Base-by-base conservation (phyloP, 305 asterid genomes). In the Fraxinus baroniana region DNA sequence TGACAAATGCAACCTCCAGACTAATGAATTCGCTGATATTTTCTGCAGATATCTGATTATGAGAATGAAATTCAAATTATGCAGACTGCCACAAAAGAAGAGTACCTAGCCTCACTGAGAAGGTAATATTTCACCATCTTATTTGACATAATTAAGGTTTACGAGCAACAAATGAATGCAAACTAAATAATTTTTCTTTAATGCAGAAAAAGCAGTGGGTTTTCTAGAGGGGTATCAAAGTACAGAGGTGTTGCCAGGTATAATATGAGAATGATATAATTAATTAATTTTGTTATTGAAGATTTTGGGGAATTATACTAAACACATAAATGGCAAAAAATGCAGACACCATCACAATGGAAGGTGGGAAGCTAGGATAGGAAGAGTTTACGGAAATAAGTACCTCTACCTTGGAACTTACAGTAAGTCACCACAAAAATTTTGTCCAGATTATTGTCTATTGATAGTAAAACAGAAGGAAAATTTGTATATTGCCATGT, bases 401-500 rank as follows among this genome's bases (percentile, higher is more conserved):
- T 89, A 87, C 76, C 90, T 89, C 76, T 92, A 92, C 84, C 92
- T 92, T 22, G 98, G 98, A 71, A 92, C 98, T 78, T 94, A 91
- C 88, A 86, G 98, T 93, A 85, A 89, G 98, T 86, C 57, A 73
- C 72, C 81, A n/a, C 4, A 66, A 41, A 66, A 70, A 3, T 26
- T n/a, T 85, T 3, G 36, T n/a, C 8, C 33, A 66, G 32, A 20
- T 7, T n/a, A n/a, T n/a, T n/a, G n/a, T n/a, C n/a, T 2, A 4
- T 66, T 66, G 36, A 8, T 26, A 24, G n/a, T 26, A 26, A 66
- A 3, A 66, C 74, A 26, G 74, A 26, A 24, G 18, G 35, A 26
- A 66, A 22, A 3, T 9, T 24, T 66, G 26, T 12, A 24, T 7
- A 66, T 66, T 10, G 12, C 5, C 15, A 20, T 24, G 55, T 22